Conservation (phyloP, 2,329 filamentous ascomycete species). For the Verticillium isaacii region DNA sequence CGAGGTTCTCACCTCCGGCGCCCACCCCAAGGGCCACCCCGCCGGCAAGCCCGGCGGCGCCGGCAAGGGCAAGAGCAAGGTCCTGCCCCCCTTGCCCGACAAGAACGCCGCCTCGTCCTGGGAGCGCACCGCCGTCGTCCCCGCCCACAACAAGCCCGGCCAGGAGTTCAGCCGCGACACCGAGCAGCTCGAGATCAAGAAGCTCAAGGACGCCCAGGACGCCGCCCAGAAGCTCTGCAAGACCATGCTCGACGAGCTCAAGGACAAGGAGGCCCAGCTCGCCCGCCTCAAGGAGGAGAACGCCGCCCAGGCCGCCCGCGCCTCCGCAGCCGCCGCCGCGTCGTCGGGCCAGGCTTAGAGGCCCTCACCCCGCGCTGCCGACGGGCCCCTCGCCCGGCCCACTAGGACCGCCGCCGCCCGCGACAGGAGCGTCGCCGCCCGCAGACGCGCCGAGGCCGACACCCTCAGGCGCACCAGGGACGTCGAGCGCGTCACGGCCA, state of each 20-base stretch:
- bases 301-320: conserved; percentile 19
- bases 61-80: conserved; percentile 53
- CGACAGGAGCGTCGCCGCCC: neutral
- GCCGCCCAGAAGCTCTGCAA: conserved; percentile 58
- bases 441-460: neutral
- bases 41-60: conserved; percentile 27
- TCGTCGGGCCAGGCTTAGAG: conserved; percentile 22
- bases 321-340: conserved; percentile 10
- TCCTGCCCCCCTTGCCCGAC: conserved; percentile 18
- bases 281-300: conserved; percentile 56
- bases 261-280: conserved; percentile 59
- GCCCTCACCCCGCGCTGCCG: conserved; percentile 1
- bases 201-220: conserved; percentile 57
- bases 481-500: neutral
- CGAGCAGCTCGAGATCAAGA: conserved; percentile 58
- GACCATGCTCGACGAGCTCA: conserved; percentile 55
- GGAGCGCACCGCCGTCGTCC: conserved; percentile 71
- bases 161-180: conserved; percentile 72
- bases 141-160: conserved; percentile 58
- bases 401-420: neutral
- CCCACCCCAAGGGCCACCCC: conserved; percentile 44
- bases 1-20: conserved; percentile 74
- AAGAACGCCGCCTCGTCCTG: conserved; percentile 46
- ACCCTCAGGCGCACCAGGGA: neutral
- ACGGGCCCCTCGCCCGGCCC: neutral